These are phyloP conservation scores for Fusarium sp. DNA, from an alignment of 2,329 filamentous ascomycete species.

Conservation along the genomic window DNA sequence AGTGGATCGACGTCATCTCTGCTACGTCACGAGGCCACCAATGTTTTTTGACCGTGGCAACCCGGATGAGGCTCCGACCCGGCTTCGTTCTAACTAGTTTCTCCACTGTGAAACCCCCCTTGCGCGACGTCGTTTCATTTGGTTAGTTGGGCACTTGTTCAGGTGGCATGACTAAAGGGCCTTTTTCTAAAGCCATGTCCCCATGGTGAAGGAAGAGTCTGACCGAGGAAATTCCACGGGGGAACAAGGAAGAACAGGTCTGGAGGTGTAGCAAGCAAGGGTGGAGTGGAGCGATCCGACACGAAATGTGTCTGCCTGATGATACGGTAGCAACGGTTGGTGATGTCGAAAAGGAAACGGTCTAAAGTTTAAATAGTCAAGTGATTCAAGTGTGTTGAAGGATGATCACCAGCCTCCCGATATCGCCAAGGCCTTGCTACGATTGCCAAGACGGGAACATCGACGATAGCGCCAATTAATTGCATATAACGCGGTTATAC, in stretches of 20 bases:
- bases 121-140: neutral
- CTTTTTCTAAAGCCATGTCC: neutral
- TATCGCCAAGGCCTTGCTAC: neutral
- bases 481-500: neutral
- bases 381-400: neutral
- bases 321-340: neutral
- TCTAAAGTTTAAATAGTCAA: neutral
- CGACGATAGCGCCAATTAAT: slow-evolving; percentile 1
- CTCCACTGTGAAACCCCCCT: neutral
- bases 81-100: neutral
- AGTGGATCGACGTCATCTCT: neutral
- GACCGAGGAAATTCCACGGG: neutral
- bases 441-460: slow-evolving; percentile 1
- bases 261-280: neutral
- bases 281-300: neutral
- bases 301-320: slow-evolving; percentile 1
- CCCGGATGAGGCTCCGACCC: neutral
- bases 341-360: neutral
- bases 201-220: neutral
- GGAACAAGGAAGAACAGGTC: neutral
- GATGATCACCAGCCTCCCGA: neutral
- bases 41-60: neutral
- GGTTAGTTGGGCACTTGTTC: neutral
- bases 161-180: slow-evolving; percentile 5
- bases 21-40: slow-evolving; percentile 19